phyloP scores from a whole-genome alignment of 257 asterid species.

The Solanum dulcamara region DNA sequence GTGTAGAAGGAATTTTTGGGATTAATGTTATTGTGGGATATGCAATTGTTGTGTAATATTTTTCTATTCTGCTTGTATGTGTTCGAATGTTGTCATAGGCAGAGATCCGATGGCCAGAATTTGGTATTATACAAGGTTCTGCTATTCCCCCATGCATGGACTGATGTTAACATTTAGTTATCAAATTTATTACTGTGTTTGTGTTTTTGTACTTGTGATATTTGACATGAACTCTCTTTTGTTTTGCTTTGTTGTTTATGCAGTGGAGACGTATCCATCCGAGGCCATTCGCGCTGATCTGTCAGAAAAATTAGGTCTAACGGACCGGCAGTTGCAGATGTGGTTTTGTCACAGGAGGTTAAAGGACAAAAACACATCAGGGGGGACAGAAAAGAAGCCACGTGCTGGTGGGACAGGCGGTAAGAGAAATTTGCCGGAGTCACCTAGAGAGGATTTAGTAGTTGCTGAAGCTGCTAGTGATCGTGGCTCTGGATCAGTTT shows the following conservation, averaged over 20 bases:
- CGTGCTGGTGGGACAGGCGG: slow-evolving; percentile 29
- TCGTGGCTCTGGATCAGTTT: slow-evolving; percentile 42
- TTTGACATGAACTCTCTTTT: background rate
- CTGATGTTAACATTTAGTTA: background rate
- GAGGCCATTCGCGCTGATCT: slow-evolving; percentile 85
- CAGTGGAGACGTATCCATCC: slow-evolving; percentile 89
- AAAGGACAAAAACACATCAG: slow-evolving; percentile 80
- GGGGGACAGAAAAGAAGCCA: slow-evolving; percentile 48
- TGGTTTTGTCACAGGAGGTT: slow-evolving; percentile 98
- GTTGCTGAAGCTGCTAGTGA: slow-evolving; percentile 44
- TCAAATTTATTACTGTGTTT: background rate
- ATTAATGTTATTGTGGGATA: background rate
- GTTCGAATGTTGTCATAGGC: background rate
- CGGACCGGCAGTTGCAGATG: slow-evolving; percentile 97
- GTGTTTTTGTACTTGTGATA: background rate
- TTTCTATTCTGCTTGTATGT: background rate
- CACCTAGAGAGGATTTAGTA: slow-evolving; percentile 45
- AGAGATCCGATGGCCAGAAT: background rate
- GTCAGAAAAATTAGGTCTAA: slow-evolving; percentile 59
- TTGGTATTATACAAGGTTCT: background rate
- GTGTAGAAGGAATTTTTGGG: background rate
- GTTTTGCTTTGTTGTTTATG: slow-evolving; percentile 8
- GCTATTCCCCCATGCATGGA: background rate
- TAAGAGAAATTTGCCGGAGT: slow-evolving; percentile 36
- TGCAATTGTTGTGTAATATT: background rate